Evolutionary conservation across 306 rosid species (phyloP).

Genomic region (Begonia masoniana): DNA sequence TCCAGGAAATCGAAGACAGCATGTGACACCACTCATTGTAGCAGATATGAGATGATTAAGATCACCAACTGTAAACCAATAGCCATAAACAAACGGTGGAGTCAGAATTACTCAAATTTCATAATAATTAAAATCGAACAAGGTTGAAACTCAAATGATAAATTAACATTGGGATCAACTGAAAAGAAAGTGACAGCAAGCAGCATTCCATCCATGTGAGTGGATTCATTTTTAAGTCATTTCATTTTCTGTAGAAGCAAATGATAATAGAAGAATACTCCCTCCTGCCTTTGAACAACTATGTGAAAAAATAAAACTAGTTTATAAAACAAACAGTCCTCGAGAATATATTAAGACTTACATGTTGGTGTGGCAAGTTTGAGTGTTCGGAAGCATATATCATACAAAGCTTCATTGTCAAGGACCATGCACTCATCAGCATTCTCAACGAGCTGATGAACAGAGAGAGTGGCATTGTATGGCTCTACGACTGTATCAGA

Average conservation of each 20-base stretch:
- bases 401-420: conserved; percentile 83
- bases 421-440: conserved; percentile 86
- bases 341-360: conserved; percentile 15
- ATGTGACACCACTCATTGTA: conserved; percentile 84
- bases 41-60: conserved; percentile 82
- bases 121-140: neutral
- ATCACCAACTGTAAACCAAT: conserved; percentile 47
- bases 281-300: too few species aligned
- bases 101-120: neutral
- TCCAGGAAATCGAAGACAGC: conserved; percentile 82
- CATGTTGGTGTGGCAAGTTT: conserved; percentile 73
- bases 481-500: conserved; percentile 92
- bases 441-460: conserved; percentile 84
- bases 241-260: too few species aligned
- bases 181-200: neutral
- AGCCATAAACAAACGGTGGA: too few species aligned
- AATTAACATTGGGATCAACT: neutral
- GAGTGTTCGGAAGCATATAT: conserved; percentile 79
- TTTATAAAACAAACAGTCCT: too few species aligned
- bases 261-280: neutral
- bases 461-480: conserved; percentile 76
- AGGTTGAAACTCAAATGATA: neutral
- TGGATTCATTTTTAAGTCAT: too few species aligned
- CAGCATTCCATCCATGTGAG: neutral
- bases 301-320: too few species aligned